Base-by-base conservation (phyloP, 257 asterid genomes). In the Lavandula angustifolia region DNA sequence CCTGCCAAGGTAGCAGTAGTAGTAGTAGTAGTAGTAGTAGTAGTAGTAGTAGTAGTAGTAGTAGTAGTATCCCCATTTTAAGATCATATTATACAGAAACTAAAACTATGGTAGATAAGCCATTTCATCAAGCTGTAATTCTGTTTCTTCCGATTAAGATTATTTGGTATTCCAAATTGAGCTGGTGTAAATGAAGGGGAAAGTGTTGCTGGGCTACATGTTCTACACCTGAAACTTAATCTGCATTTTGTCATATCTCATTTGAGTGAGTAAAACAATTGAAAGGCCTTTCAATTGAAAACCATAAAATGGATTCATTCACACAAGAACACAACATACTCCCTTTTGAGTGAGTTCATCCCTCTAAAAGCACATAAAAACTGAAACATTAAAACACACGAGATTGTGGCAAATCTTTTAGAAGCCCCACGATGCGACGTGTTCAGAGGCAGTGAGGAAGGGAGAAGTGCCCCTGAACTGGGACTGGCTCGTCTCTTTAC, bases 61-160 rank as follows among this genome's bases (percentile, higher is more conserved):
- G 50, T 6, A 37, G 18, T 10, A 10, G 16, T 9, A 64, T 61
- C 57, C 51, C 35, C 17, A 3, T 44, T 7, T 4, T 7, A 12
- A 44, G 44, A 8, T 40, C 44, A 40, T 40, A 8, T 40, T 12
- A 40, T 40, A 4, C n/a, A 44, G 50, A 12, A 44, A 44, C 50
- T 4, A 1, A 1, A n/a, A n/a, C 50, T 44, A 3, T 44, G 12
- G 50, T 44, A 44, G 50, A 44, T 44, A 44, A 44, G 18, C 66
- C 51, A 46, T 63, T 71, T 54, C 54, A 63, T 71, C 44, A 5
- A 53, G 52, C 10, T 62, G 34, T 70, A 18, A 70, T 49, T 71
- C 44, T 29, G 14, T 64, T n/a, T 47, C 62, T 10, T 34, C 18
- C 54, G 64, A 55, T 32, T 64, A 65, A 10, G 8, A 4, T 12